Conservation (phyloP, 768 basidiomycete species). For the Calocera cornea region DNA sequence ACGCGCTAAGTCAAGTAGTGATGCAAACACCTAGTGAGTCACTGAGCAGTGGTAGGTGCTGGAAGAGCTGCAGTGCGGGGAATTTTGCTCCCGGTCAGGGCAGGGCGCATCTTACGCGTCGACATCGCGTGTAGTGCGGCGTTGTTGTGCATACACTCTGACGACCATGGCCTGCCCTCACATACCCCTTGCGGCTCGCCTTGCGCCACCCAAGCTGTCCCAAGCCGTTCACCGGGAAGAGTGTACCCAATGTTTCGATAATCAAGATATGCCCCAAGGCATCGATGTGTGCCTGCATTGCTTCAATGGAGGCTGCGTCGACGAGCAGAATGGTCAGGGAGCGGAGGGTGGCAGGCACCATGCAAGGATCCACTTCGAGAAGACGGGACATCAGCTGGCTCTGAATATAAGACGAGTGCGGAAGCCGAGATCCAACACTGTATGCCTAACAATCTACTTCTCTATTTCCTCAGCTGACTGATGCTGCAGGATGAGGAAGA, state of each 20-base stretch:
- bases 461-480: neutral
- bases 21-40: no score
- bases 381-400: constrained; percentile 60
- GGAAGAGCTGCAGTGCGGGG: no score
- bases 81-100: no score
- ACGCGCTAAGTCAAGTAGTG: no score
- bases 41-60: no score
- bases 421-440: constrained; percentile 51
- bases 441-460: constrained; percentile 30
- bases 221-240: constrained; percentile 80
- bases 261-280: constrained; percentile 67
- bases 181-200: constrained; percentile 33
- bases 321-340: constrained; percentile 20
- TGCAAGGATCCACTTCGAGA: constrained; percentile 53
- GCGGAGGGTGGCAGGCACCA: constrained; percentile 41
- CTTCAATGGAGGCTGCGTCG: constrained; percentile 86
- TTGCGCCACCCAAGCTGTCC: constrained; percentile 46
- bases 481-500: constrained; percentile 52
- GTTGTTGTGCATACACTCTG: neutral
- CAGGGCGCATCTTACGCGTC: neutral
- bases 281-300: constrained; percentile 82
- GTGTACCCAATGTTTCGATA: constrained; percentile 95
- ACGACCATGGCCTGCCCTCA: constrained; percentile 36
- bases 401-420: constrained; percentile 65
- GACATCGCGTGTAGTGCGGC: neutral